Evolutionary conservation across 164 flowering plant species (phyloP), one percentile per base, ranked within the genome.

Genomic region (Piper betle): DNA sequence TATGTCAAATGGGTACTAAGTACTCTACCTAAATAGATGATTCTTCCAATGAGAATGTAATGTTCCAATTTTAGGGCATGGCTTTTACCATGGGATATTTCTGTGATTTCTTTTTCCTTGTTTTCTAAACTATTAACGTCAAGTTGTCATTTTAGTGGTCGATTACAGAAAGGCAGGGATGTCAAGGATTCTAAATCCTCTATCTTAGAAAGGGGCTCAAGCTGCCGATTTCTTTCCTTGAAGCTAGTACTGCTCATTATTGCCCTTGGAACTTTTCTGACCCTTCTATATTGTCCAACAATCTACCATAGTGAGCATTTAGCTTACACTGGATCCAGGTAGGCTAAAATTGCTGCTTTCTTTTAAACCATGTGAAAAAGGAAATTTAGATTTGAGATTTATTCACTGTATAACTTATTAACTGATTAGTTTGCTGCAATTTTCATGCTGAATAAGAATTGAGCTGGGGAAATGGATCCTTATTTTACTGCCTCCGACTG

Each of bases 231-330:
- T 57, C 55, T 75, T 54, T 58, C 78, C 8, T 71, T 84, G 66
- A 85, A 87, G 61, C 64, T 83, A 57, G 75, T 85, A 53, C 68
- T 85, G 50, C 66, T 76, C 48, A 58, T 84, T 56, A 77, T 87
- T 39, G 38, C 77, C 18, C 71, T 77, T 58, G 88, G 82, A 53
- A 72, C 89, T 17, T 69, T 85, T 58, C 53, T 80, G 6, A 81
- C 84, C 4, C 61, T 88, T 42, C 73, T 82, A 57, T 74, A 68
- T 65, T 80, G 83, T 65, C 96, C 89, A 25, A 70, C 83, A 0
- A 46, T 75, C 18, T 71, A 82, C 37, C 71, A 65, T 59, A 71
- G 75, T 25, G 89, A 81, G 18, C 73, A 69, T 43, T 68, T 62
- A 53, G 66, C 81, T 19, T 9, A 37, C 50, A 60, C 74, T 57